Base-by-base conservation (phyloP, 768 basidiomycete species). In the Russula ochroleuca region DNA sequence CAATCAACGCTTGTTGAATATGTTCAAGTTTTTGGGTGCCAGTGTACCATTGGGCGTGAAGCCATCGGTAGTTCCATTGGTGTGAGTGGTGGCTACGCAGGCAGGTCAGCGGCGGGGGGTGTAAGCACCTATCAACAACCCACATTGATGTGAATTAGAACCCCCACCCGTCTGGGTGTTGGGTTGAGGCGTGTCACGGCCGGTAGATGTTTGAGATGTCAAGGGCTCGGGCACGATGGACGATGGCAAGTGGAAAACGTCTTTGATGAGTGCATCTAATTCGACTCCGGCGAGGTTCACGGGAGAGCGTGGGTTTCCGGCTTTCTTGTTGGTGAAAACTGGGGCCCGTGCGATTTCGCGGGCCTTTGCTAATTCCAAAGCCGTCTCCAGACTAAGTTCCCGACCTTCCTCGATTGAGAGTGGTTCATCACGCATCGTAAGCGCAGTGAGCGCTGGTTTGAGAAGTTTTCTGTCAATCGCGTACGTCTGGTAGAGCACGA, bases 401-500 rank as follows among this genome's bases (percentile, higher is more conserved):
- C 75, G 71, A 41, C 82, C 85, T 60, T 90, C 90, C 13, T 77
- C 77, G 1, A 81, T 72, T 0, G 76, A 78, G 11, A 86, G 75
- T 0, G 86, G 79, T 0, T 78, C 78, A 0, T 78, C 75, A 1
- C 85, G 82, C 13, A 75, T 75, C 47, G 83, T 84, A 0, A 90
- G 74, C 0, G 75, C 71, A 23, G 78, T 77, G 55, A 87, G 88
- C 0, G 80, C 75, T 0, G 80, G 78, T 2, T 85, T 69, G 23
- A 88, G 76, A n/a, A 83, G 72, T 3, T 74, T 73, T 15, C 72
- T 69, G 61, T 84, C 80, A 57, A 88, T 79, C 0, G 74, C 65
- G 70, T 81, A 81, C 14, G 70, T 70, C 54, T 85, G 85, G 65
- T 88, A 89, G 0, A 82, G 70, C 1, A 75, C 72, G 53, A 89